These are phyloP conservation scores for Alternaria arborescens DNA, from an alignment of 2,329 filamentous ascomycete species.

Conservation along the genomic window DNA sequence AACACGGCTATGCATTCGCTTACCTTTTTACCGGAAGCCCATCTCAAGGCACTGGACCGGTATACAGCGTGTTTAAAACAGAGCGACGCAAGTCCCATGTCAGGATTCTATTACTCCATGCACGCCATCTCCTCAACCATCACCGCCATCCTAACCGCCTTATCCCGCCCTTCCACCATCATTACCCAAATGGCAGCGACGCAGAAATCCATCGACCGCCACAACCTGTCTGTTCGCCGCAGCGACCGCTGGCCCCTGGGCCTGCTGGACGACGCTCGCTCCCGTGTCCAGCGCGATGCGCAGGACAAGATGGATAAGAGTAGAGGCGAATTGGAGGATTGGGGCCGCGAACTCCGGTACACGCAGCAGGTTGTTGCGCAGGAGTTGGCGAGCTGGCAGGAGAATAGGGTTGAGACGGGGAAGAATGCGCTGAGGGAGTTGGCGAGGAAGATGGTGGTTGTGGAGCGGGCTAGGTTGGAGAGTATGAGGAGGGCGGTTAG, in stretches of 20 bases:
- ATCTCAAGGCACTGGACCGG: slow-evolving; percentile 75
- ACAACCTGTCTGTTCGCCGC: slow-evolving; percentile 75
- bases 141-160: slow-evolving; percentile 78
- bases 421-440: slow-evolving; percentile 77
- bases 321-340: slow-evolving; percentile 72
- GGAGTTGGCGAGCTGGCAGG: slow-evolving; percentile 94
- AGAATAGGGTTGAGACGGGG: slow-evolving; percentile 81
- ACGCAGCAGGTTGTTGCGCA: slow-evolving; percentile 92
- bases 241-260: slow-evolving; percentile 82
- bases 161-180: slow-evolving; percentile 80
- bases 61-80: slow-evolving; percentile 73
- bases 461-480: slow-evolving; percentile 80
- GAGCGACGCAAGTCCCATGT: slow-evolving; percentile 76
- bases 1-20: slow-evolving; percentile 63
- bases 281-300: slow-evolving; percentile 82
- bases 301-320: slow-evolving; percentile 79
- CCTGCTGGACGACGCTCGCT: slow-evolving; percentile 85
- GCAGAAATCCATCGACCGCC: slow-evolving; percentile 79
- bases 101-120: slow-evolving; percentile 77
- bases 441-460: slow-evolving; percentile 79
- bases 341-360: slow-evolving; percentile 86
- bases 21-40: slow-evolving; percentile 71
- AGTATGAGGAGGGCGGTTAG: slow-evolving; percentile 82
- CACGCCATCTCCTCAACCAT: slow-evolving; percentile 85
- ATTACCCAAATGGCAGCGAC: slow-evolving; percentile 78